Evolutionary conservation across 306 rosid species (phyloP), one percentile per base, ranked within the genome.

Genomic region (Trifolium repens): DNA sequence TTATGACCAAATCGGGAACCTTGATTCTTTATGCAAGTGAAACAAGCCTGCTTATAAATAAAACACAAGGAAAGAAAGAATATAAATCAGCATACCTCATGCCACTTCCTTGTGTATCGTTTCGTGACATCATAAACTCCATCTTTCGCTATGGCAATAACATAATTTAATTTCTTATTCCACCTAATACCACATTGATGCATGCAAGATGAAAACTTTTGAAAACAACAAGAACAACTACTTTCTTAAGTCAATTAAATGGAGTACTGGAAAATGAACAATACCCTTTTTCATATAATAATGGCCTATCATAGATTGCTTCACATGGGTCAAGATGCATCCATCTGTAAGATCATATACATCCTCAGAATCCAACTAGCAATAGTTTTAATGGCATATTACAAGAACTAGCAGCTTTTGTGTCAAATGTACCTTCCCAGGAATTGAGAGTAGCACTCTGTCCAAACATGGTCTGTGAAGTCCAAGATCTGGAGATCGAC

Each of bases 281-380:
- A 74, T 91, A 91, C 98, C 98, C 97, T 71, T 84, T 90, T 83
- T 94, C 98, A 81, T 94, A 94, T 87, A 94, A 86, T 77, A 91
- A 82, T 53, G 98, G 98, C 72, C 67, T 87, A 82, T 94, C 97
- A 81, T 85, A 90, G 69, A 88, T 86, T 84, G 86, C 91, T 74
- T 91, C 98, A 78, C 98, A 91, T 14, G 97, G 96, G 76, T 94
- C 98, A 52, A 94, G 96, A 89, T 94, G 98, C 91, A 94, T 86
- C 97, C 97, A 94, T 85, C 98, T 94, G 86, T 50, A 81, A 73
- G 83, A 84, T 57, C 78, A 77, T 63, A 65, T 59, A 67, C 63
- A 55, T 75, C 71, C 74, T 77, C 84, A 71, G 54, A 84, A 61
- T n/a, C 69, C 13, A 22, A 32, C 79, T 6, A 54, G 72, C 40